Conservation (phyloP, 2,329 filamentous ascomycete genomes). For the Graphiopsis chlorocephala region DNA sequence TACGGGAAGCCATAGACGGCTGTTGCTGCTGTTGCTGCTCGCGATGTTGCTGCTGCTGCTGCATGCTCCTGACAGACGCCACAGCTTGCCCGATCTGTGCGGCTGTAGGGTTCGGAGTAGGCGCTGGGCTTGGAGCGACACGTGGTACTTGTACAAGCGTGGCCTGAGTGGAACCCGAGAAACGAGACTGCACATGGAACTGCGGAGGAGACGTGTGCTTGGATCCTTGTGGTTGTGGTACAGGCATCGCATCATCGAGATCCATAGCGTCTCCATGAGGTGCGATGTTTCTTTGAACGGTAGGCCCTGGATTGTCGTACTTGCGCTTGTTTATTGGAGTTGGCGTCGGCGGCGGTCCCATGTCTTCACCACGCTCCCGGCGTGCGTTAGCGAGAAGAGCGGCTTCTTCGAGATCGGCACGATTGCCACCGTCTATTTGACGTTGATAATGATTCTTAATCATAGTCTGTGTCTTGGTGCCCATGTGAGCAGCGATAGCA, state of each 20-base stretch:
- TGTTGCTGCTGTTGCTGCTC: slow-evolving; percentile 15
- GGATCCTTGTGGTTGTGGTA: slow-evolving; percentile 22
- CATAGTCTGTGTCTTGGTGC: slow-evolving; percentile 84
- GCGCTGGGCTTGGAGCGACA: slow-evolving; percentile 28
- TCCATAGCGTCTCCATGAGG: slow-evolving; percentile 43
- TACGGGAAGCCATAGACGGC: slow-evolving; percentile 31
- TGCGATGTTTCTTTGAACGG: slow-evolving; percentile 42
- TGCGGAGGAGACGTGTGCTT: slow-evolving; percentile 41
- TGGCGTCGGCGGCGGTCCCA: slow-evolving; percentile 49
- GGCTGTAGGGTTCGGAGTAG: slow-evolving; percentile 22
- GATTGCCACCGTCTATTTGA: slow-evolving; percentile 42
- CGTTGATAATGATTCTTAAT: slow-evolving; percentile 58
- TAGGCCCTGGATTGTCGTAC: slow-evolving; percentile 43
- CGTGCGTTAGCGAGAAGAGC: slow-evolving; percentile 43
- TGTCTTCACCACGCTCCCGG: slow-evolving; percentile 44
- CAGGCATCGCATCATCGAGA: slow-evolving; percentile 37
- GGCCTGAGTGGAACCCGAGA: slow-evolving; percentile 31
- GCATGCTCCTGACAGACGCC: slow-evolving; percentile 21
- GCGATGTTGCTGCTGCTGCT: slow-evolving; percentile 17
- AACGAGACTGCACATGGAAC: slow-evolving; percentile 26
- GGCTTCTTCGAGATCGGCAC: slow-evolving; percentile 40
- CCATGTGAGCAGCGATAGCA: slow-evolving; percentile 74
- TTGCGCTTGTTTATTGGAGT: slow-evolving; percentile 48
- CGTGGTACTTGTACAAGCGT: slow-evolving; percentile 31
- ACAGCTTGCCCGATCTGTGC: slow-evolving; percentile 25